Conservation (phyloP, 2,329 filamentous ascomycete species). For the Botrytis sinoallii region DNA sequence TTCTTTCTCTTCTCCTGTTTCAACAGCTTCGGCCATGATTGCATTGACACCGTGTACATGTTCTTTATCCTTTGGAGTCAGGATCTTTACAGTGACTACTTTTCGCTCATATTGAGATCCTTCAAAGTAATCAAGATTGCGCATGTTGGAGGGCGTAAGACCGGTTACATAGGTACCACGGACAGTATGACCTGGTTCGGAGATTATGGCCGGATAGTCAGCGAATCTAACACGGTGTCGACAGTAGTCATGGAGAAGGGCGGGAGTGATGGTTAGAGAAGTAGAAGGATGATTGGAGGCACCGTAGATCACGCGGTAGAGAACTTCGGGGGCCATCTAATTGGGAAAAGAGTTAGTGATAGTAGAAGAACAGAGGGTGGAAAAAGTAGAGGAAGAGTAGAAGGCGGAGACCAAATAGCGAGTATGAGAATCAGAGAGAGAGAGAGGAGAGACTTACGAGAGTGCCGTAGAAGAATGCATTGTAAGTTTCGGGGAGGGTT, state of each 20-base stretch:
- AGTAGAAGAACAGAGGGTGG: neutral
- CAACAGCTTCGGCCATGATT: conserved; percentile 19
- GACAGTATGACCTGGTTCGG: conserved; percentile 55
- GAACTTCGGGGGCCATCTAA: conserved; percentile 79
- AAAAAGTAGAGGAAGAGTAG: conserved; percentile 10
- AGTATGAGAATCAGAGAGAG: neutral
- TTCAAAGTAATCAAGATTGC: conserved; percentile 77
- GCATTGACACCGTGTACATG: neutral
- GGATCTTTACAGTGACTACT: conserved; percentile 51
- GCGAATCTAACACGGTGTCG: conserved; percentile 65
- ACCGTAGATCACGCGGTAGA: conserved; percentile 76
- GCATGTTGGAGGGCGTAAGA: conserved; percentile 72
- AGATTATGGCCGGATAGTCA: conserved; percentile 80
- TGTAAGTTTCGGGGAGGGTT: conserved; percentile 17
- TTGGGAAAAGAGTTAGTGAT: neutral
- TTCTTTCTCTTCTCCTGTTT: conserved; percentile 21
- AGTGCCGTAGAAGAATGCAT: conserved; percentile 32
- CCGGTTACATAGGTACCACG: conserved; percentile 75
- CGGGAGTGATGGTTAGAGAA: conserved; percentile 65
- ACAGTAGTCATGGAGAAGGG: conserved; percentile 69
- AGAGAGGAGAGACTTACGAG: neutral
- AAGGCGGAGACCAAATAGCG: neutral
- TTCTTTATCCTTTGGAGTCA: conserved; percentile 26
- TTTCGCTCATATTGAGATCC: conserved; percentile 67
- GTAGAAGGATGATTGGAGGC: conserved; percentile 40